Conservation (phyloP, 441 rosid species). For the Populus hybrid region DNA sequence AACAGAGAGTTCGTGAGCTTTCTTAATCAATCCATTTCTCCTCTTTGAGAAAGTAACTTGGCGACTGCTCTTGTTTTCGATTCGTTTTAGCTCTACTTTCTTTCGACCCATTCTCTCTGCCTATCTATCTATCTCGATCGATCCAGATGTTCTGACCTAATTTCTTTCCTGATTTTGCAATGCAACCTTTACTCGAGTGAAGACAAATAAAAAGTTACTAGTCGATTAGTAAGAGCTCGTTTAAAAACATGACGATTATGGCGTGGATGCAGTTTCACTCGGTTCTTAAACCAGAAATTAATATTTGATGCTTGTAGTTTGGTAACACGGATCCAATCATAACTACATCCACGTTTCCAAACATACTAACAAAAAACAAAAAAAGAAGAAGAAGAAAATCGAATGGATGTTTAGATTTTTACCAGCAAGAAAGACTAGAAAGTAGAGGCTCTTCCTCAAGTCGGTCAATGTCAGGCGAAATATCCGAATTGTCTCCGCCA, state of each 20-base stretch:
- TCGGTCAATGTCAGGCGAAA: background rate
- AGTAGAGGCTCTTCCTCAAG: background rate
- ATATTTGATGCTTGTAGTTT: too few species aligned
- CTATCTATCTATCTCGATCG: background rate
- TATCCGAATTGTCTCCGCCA: background rate
- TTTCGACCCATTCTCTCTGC: constrained; percentile 38
- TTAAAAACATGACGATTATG: too few species aligned
- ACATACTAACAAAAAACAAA: too few species aligned
- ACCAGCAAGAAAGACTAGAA: background rate
- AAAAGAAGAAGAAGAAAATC: background rate
- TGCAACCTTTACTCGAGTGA: background rate
- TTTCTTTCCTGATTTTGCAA: background rate
- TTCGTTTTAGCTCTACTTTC: constrained; percentile 49
- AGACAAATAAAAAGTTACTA: background rate
- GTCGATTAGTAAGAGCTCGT: too few species aligned
- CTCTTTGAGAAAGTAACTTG: constrained; percentile 54
- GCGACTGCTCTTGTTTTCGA: constrained; percentile 49
- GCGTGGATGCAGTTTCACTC: too few species aligned
- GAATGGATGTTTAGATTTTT: background rate
- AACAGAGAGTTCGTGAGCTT: constrained; percentile 38
- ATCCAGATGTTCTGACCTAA: background rate
- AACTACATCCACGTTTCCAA: too few species aligned
- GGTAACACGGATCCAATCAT: too few species aligned
- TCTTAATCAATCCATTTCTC: constrained; percentile 39
- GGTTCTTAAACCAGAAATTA: too few species aligned